Conservation (phyloP, 2,329 filamentous ascomycete genomes). For the Pseudohalonectria lignicola region DNA sequence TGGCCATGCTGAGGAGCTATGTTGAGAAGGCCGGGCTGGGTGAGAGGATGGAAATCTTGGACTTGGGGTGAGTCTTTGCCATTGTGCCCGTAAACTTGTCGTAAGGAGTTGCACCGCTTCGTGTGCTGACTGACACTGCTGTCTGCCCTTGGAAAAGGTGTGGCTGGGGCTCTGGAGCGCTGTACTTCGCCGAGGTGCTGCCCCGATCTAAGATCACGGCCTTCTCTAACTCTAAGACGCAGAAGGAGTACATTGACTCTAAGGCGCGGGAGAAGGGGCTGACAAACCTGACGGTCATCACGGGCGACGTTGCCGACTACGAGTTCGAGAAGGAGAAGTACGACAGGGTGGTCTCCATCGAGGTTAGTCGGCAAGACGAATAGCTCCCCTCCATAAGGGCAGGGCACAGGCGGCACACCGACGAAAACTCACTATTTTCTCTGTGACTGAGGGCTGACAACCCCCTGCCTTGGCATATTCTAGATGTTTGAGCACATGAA, state of each 20-base stretch:
- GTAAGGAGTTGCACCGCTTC: too few species aligned
- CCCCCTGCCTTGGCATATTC: neutral
- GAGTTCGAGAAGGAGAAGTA: slow-evolving; percentile 48
- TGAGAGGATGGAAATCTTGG: slow-evolving; percentile 51
- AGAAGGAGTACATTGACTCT: slow-evolving; percentile 55
- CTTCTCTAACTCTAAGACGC: slow-evolving; percentile 59
- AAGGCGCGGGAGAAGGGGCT: slow-evolving; percentile 45
- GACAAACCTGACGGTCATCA: slow-evolving; percentile 51
- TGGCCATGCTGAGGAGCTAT: slow-evolving; percentile 54
- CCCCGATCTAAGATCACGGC: slow-evolving; percentile 51
- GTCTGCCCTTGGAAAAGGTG: too few species aligned
- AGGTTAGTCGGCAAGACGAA: slow-evolving; percentile 23
- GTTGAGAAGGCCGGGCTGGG: slow-evolving; percentile 46
- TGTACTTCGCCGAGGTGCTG: slow-evolving; percentile 56
- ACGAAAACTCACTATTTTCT: neutral
- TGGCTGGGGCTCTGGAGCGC: slow-evolving; percentile 55
- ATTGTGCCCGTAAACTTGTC: too few species aligned
- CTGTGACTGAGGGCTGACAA: neutral
- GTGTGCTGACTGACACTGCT: too few species aligned
- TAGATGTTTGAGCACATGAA: slow-evolving; percentile 70
- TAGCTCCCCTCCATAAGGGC: neutral
- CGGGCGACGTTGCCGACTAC: slow-evolving; percentile 55
- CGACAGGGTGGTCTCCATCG: slow-evolving; percentile 58
- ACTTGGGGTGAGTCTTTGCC: slow-evolving; percentile 39
- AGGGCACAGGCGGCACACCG: too few species aligned